phyloP scores from a whole-genome alignment of 1,139 yeast genomes.

The Geotrichum fermentans region DNA sequence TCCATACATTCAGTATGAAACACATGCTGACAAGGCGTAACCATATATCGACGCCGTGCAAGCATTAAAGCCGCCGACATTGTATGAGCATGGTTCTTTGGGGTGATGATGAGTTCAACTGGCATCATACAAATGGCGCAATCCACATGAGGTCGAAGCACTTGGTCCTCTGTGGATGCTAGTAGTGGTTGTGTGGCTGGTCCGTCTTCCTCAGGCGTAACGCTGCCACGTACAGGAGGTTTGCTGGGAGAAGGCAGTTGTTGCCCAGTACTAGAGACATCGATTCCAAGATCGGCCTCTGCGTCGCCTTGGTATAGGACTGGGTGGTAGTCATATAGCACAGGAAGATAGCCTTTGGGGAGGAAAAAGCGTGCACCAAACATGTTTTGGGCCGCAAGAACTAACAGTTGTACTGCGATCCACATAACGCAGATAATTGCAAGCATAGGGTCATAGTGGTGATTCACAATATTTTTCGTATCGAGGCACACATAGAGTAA shows the following conservation, averaged over 20 bases:
- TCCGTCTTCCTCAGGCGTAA: slow-evolving; percentile 2
- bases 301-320: slow-evolving; percentile 55
- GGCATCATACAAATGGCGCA: slow-evolving; percentile 90
- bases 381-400: slow-evolving; percentile 56
- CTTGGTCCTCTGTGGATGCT: slow-evolving; percentile 25
- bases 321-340: slow-evolving; percentile 79
- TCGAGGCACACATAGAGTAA: slow-evolving; percentile 54
- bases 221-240: background rate
- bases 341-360: slow-evolving; percentile 67
- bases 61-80: slow-evolving; percentile 36
- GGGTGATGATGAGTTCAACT: slow-evolving; percentile 56
- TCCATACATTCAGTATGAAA: slow-evolving; percentile 86
- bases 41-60: slow-evolving; percentile 57
- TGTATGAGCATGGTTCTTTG: slow-evolving; percentile 30
- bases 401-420: slow-evolving; percentile 51
- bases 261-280: slow-evolving; percentile 9
- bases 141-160: slow-evolving; percentile 39
- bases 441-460: slow-evolving; percentile 52
- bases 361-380: slow-evolving; percentile 82
- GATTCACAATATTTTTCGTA: slow-evolving; percentile 45
- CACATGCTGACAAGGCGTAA: slow-evolving; percentile 87
- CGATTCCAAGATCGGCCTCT: slow-evolving; percentile 48
- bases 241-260: slow-evolving; percentile 1
- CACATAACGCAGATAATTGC: slow-evolving; percentile 47
- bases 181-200: slow-evolving; percentile 1